Conservation (phyloP, 2,329 filamentous ascomycete genomes). For the Aspergillus tanneri region DNA sequence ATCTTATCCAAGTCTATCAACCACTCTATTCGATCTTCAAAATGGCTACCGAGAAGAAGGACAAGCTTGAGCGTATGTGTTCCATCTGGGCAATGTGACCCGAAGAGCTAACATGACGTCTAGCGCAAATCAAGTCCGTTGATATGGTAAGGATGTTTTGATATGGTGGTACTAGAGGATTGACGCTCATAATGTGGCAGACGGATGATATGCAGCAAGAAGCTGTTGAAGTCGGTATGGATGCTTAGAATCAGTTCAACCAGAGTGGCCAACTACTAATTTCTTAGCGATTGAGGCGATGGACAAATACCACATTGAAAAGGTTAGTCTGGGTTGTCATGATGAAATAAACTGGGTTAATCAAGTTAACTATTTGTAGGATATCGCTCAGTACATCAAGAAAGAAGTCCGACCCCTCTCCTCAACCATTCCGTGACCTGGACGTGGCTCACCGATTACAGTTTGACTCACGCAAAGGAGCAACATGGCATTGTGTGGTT, state of each 20-base stretch:
- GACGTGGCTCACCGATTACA: constrained; percentile 43
- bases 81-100: background rate
- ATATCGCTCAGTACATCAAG: constrained; percentile 95
- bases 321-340: constrained; percentile 47
- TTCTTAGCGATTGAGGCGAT: constrained; percentile 66
- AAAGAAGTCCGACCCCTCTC: constrained; percentile 64
- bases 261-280: constrained; percentile 27
- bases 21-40: constrained; percentile 6
- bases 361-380: constrained; percentile 53
- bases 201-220: constrained; percentile 97
- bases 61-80: constrained; percentile 72
- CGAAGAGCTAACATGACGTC: constrained; percentile 20
- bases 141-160: constrained; percentile 78
- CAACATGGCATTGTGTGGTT: constrained; percentile 99
- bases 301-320: constrained; percentile 70
- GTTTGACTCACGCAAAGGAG: constrained; percentile 96
- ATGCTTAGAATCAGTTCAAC: background rate
- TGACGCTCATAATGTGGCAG: constrained; percentile 50
- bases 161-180: constrained; percentile 13
- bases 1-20: background rate
- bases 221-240: constrained; percentile 89
- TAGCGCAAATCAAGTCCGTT: constrained; percentile 95
- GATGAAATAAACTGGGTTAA: background rate
- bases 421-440: constrained; percentile 1
- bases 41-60: constrained; percentile 57